These are phyloP conservation scores for Tricholoma flavovirens DNA, from an alignment of 768 basidiomycete genomes.

Conservation along the genomic window DNA sequence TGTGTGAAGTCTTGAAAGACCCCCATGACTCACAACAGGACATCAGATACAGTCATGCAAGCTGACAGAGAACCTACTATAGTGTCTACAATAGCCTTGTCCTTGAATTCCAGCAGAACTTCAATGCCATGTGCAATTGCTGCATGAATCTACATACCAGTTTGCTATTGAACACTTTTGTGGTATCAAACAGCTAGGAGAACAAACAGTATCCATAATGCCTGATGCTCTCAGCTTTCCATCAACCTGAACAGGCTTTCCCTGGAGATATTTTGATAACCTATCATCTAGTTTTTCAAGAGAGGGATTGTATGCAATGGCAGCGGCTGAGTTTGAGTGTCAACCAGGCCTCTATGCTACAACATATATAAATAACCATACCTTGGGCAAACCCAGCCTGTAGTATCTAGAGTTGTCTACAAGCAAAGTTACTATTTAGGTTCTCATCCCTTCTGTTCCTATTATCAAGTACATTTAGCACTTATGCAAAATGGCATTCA, in stretches of 20 bases:
- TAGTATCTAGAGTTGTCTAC: constrained; percentile 60
- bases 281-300: constrained; percentile 58
- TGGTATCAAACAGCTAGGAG: background rate
- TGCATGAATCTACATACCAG: constrained; percentile 52
- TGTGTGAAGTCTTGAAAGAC: no score
- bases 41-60: background rate
- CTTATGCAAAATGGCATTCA: background rate
- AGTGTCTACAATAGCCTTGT: constrained; percentile 48
- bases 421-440: constrained; percentile 61
- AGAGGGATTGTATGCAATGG: constrained; percentile 52
- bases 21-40: no score
- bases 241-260: constrained; percentile 66
- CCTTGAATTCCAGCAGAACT: constrained; percentile 69
- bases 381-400: constrained; percentile 61
- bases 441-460: constrained; percentile 72
- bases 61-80: constrained; percentile 39
- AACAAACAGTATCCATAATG: constrained; percentile 60
- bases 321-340: constrained; percentile 44
- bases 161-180: background rate
- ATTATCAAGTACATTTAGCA: background rate
- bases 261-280: constrained; percentile 64
- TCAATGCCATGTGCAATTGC: constrained; percentile 65
- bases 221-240: constrained; percentile 73
- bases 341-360: background rate
- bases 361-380: constrained; percentile 15